Evolutionary conservation across 1,139 yeast genomes (phyloP), one percentile per base, ranked within the genome.

Genomic region (Debaryomyces fabryi): DNA sequence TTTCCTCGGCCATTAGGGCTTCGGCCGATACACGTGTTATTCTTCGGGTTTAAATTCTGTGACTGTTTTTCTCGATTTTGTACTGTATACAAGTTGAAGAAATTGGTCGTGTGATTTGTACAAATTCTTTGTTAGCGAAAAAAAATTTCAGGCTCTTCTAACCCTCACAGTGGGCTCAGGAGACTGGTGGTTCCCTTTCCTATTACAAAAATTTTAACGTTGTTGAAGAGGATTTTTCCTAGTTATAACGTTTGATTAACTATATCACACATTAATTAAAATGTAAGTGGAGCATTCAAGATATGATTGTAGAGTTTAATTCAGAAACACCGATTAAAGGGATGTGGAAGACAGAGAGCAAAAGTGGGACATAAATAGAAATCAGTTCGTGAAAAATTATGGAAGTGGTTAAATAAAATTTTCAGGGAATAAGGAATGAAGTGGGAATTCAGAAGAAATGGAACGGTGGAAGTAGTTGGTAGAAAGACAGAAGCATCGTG

Each of bases 11-110:
- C n/a, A 13, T 30, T 23, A 25, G 24, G 38, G 38, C 23, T 25
- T 4, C 42, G 1, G 5, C 1, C 2, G 6, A 27, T 12, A 3
- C 50, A 54, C 53, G 56, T 55, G 58, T 30, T 0, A 1, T 9
- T 20, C 1, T 1, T 18, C 52, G 54, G 59, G 58, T 55, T 48
- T 50, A 21, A 35, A 48, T 51, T 58, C 52, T 50, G 27, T 40
- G 43, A 40, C 36, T 30, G 27, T n/a, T 30, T 27, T 39, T 9
- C 20, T 34, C n/a, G 9, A 30, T 29, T 3, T 3, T 13, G 8
- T 40, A 23, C 43, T 40, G 43, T 30, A 40, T 30, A 40, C 32
- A 30, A 18, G 9, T 30, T n/a, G 21, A 4, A 2, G 4, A 8
- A 18, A 12, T 39, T 4, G 39, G 46, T 30, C 46, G 46, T 44